Conservation (phyloP, 495 filamentous ascomycete genomes). For the Xylaria venustula region DNA sequence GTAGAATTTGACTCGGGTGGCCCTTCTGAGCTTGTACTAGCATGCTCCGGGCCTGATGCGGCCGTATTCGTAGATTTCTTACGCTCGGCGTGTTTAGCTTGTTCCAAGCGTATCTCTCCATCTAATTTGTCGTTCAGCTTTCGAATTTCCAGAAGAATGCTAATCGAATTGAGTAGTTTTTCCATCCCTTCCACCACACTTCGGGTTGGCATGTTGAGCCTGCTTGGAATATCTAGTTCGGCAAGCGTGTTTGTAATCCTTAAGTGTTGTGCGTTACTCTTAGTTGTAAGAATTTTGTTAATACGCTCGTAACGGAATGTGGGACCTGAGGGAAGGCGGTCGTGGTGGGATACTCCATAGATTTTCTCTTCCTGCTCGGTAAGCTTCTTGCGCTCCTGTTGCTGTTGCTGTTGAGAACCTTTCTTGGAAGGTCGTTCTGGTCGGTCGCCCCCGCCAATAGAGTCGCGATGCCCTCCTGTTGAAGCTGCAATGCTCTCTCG, state of each 20-base stretch:
- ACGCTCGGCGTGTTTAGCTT: conserved; percentile 61
- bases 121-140: conserved; percentile 86
- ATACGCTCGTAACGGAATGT: conserved; percentile 81
- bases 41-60: neutral
- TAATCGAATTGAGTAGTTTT: conserved; percentile 70
- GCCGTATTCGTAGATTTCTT: conserved; percentile 36
- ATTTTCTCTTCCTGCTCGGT: conserved; percentile 69
- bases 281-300: conserved; percentile 77
- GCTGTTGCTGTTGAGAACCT: conserved; percentile 33
- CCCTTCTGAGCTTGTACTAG: neutral
- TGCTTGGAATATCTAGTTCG: conserved; percentile 74
- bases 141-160: conserved; percentile 72
- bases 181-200: conserved; percentile 80
- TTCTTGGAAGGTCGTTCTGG: conserved; percentile 51
- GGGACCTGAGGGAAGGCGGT: conserved; percentile 71
- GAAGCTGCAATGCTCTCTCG: conserved; percentile 52
- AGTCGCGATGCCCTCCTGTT: conserved; percentile 43
- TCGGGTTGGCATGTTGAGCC: conserved; percentile 83
- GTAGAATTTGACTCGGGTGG: neutral
- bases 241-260: conserved; percentile 75
- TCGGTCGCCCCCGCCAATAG: conserved; percentile 44
- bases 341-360: conserved; percentile 83
- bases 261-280: conserved; percentile 75
- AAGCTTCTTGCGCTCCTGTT: conserved; percentile 63
- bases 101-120: conserved; percentile 72